Evolutionary conservation across 768 basidiomycete species (phyloP).

Genomic region (Lactifluus piperatus): DNA sequence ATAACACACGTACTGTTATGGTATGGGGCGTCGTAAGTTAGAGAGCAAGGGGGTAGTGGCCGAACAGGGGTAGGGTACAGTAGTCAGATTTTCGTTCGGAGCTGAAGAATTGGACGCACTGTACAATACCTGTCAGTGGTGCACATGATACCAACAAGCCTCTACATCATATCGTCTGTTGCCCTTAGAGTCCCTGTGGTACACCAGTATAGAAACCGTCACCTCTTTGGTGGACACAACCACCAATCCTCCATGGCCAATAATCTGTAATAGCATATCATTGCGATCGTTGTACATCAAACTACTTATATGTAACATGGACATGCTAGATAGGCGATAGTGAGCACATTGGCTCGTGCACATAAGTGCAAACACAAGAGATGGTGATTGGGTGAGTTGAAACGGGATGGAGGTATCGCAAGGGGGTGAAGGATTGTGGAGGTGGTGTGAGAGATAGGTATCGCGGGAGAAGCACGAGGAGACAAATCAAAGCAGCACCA

Average conservation of each 20-base stretch:
- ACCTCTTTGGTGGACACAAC: no score
- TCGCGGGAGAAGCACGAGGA: conserved; percentile 1
- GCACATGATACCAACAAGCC: no score
- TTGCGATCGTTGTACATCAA: background rate
- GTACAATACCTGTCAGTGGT: no score
- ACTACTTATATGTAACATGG: background rate
- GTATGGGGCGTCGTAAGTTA: no score
- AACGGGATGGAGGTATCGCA: conserved; percentile 8
- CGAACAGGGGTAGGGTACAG: no score
- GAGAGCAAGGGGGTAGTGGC: no score
- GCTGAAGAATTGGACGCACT: no score
- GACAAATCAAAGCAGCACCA: conserved; percentile 10
- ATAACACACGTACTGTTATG: no score
- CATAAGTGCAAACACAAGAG: background rate
- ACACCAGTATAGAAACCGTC: no score
- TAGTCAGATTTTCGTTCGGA: no score
- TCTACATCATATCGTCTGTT: no score
- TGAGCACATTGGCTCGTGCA: background rate
- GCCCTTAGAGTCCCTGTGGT: no score
- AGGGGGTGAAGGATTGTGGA: background rate
- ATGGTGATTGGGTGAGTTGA: background rate
- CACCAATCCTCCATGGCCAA: background rate
- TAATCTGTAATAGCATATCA: background rate
- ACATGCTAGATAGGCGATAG: background rate
- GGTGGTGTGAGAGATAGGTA: background rate